These are phyloP conservation scores for Trichophaea hybrida DNA, from an alignment of 2,329 filamentous ascomycete genomes.

Conservation along the genomic window DNA sequence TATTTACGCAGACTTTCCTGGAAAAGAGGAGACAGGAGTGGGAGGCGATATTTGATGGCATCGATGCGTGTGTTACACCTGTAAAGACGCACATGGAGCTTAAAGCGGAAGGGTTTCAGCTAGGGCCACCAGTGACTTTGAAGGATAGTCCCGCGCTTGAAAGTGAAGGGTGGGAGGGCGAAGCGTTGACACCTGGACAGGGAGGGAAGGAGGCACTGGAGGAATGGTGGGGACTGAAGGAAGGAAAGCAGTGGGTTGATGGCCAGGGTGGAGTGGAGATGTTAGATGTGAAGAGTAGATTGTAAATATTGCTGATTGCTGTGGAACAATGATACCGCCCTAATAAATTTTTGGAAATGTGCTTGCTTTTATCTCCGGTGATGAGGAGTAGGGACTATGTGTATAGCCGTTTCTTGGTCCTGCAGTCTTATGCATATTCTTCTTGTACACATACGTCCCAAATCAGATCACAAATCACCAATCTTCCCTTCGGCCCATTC, in stretches of 20 bases:
- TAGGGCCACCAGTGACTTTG: slow-evolving; percentile 56
- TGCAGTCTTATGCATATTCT: neutral
- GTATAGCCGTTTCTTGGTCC: neutral
- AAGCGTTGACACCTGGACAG: slow-evolving; percentile 47
- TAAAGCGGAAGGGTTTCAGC: slow-evolving; percentile 44
- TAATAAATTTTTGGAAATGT: too few species aligned
- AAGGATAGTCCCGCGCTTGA: slow-evolving; percentile 51
- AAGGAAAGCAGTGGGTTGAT: slow-evolving; percentile 56
- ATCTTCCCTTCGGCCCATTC: neutral
- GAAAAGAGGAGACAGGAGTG: slow-evolving; percentile 60
- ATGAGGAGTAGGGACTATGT: neutral
- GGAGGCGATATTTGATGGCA: slow-evolving; percentile 76
- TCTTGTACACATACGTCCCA: neutral
- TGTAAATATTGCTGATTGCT: neutral
- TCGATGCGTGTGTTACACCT: slow-evolving; percentile 84
- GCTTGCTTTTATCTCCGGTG: too few species aligned
- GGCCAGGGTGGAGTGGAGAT: slow-evolving; percentile 24
- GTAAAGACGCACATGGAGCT: slow-evolving; percentile 65
- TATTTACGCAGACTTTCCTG: slow-evolving; percentile 52
- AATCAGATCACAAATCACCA: neutral
- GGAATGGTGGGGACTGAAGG: slow-evolving; percentile 64
- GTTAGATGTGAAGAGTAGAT: neutral
- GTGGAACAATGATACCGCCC: too few species aligned
- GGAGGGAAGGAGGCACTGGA: slow-evolving; percentile 56
- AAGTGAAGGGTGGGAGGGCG: slow-evolving; percentile 52